Base-by-base conservation (phyloP, 2,329 filamentous ascomycete species). In the Penicillium polonicum region DNA sequence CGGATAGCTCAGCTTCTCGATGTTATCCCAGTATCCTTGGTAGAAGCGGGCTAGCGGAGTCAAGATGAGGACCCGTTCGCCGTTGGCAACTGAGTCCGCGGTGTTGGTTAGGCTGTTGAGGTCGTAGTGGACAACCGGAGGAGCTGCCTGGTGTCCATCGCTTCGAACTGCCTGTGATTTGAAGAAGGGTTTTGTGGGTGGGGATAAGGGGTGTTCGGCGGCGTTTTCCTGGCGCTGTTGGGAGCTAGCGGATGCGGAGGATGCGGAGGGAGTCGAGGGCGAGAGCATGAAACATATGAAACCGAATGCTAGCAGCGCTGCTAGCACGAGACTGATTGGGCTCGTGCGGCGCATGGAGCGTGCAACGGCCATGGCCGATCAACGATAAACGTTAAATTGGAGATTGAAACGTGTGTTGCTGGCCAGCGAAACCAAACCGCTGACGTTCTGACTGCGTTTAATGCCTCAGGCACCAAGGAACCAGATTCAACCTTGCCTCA, bases 1-100 rank as follows among this genome's bases (percentile, higher is more conserved):
- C 3, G 94, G 94, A 74, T 97, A 99, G 69, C 78, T 83, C 55
- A 99, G 83, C 72, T 85, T 85, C 65, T 92, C 74, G 29, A 99
- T 82, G 69, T 97, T 99, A 74, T 95, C 88, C 93, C 94, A 99
- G 80, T 97, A 99, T 66, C 84, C 87, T 68, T 90, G 88, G 76
- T 97, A 97, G 82, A 97, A 99, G 61, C 90, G 86, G 33, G 91
- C 89, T 78, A 99, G 87, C 10, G 94, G 94, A 1, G 94, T 97
- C 60, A 99, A 84, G 71, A 99, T 90, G 55, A 99, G 86, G 59
- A 99, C 83, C 51, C 88, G 89, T 79, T 99, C 94, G 64, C 85
- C 81, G 72, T 96, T 94, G 61, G 82, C 84, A 50, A 91, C 80
- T 2, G 94, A 91, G 63, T 89, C 83, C 51, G 82, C 74, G 21